A percentile compares a stretch with the other conserved stretches of the same genome.
Conservation (phyloP, 495 filamentous ascomycete genomes). For the Aspergillus bridgeri region DNA sequence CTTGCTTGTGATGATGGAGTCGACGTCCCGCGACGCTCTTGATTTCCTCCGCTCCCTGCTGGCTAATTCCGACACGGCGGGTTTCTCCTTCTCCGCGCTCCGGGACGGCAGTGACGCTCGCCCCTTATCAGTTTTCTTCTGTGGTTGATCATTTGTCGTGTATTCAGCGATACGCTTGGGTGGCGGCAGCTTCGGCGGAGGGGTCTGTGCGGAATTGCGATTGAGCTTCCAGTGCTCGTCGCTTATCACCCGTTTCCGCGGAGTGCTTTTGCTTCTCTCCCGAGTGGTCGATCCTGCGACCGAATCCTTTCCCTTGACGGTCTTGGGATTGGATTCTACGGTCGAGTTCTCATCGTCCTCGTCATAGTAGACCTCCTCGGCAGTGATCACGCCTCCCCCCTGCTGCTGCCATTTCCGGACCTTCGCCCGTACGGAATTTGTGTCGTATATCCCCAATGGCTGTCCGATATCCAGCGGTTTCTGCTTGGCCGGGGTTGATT, state of each 20-base stretch:
- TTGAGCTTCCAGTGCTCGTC: slow-evolving; percentile 71
- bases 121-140: slow-evolving; percentile 20
- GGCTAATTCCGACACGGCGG: slow-evolving; percentile 10
- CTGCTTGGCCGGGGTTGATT: slow-evolving; percentile 33
- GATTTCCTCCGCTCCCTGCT: slow-evolving; percentile 20
- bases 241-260: slow-evolving; percentile 75
- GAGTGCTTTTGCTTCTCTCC: slow-evolving; percentile 51
- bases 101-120: slow-evolving; percentile 14
- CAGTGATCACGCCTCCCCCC: slow-evolving; percentile 55
- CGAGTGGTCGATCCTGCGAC: slow-evolving; percentile 12
- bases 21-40: slow-evolving; percentile 18
- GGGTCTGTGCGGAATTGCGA: slow-evolving; percentile 44
- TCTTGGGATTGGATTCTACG: slow-evolving; percentile 25
- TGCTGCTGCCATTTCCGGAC: slow-evolving; percentile 75
- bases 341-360: slow-evolving; percentile 35
- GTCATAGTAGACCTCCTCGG: slow-evolving; percentile 37
- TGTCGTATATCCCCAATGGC: slow-evolving; percentile 51
- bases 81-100: slow-evolving; percentile 13
- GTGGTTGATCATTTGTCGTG: slow-evolving; percentile 38
- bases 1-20: slow-evolving; percentile 17
- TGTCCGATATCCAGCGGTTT: slow-evolving; percentile 50
- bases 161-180: slow-evolving; percentile 44
- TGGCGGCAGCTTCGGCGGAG: slow-evolving; percentile 50
- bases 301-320: slow-evolving; percentile 22
- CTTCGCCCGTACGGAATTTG: slow-evolving; percentile 61